These are phyloP conservation scores for Solanum lignicaule DNA, from an alignment of 257 asterid species.

Conservation along the genomic window DNA sequence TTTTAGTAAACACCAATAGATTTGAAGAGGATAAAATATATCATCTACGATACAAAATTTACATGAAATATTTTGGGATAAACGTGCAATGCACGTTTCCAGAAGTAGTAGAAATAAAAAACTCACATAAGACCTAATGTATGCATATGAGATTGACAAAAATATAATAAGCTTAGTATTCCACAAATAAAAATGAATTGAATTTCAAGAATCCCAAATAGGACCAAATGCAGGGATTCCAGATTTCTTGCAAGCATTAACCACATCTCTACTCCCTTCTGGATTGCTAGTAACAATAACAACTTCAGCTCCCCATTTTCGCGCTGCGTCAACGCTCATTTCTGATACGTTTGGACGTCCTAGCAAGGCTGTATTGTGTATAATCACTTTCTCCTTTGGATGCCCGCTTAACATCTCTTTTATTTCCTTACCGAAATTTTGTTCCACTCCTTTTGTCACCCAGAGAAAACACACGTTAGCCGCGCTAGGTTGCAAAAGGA, in stretches of 20 bases:
- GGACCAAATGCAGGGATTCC: slow-evolving; percentile 70
- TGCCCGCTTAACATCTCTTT: slow-evolving; percentile 42
- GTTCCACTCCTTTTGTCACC: slow-evolving; percentile 63
- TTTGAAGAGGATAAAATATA: too few species aligned
- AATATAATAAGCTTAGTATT: too few species aligned
- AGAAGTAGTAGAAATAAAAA: too few species aligned
- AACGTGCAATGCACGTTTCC: too few species aligned
- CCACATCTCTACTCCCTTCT: slow-evolving; percentile 57
- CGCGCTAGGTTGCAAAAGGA: slow-evolving; percentile 46
- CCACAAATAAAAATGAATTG: neutral
- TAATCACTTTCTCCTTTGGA: slow-evolving; percentile 36
- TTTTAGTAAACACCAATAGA: too few species aligned
- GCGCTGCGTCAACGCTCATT: slow-evolving; percentile 47
- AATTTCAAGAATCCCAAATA: slow-evolving; percentile 54
- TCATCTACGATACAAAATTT: too few species aligned
- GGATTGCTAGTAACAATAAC: slow-evolving; percentile 71
- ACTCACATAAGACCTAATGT: too few species aligned
- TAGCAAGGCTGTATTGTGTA: slow-evolving; percentile 51
- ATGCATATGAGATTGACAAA: too few species aligned
- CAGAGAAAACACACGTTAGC: slow-evolving; percentile 53
- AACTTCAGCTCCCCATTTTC: slow-evolving; percentile 44
- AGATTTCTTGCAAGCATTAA: slow-evolving; percentile 37
- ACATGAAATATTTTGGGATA: too few species aligned
- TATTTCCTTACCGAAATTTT: slow-evolving; percentile 48
- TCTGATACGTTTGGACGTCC: slow-evolving; percentile 50